These are phyloP conservation scores for Lasiosphaeris hirsuta DNA, from an alignment of 495 filamentous ascomycete genomes.

Conservation along the genomic window DNA sequence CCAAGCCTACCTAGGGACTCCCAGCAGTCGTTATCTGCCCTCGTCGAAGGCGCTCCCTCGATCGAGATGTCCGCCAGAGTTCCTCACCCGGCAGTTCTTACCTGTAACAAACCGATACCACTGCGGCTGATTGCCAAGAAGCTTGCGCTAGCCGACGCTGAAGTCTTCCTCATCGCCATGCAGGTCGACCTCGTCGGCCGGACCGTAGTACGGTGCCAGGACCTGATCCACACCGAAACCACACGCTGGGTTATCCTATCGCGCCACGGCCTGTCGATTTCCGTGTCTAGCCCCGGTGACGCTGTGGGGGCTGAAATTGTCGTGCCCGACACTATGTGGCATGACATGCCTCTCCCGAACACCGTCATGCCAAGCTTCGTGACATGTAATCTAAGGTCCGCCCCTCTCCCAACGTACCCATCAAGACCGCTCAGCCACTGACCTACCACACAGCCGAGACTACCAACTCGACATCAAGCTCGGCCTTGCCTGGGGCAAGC, in stretches of 20 bases:
- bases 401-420: background rate
- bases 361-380: slow-evolving; percentile 80
- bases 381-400: slow-evolving; percentile 74
- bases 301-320: slow-evolving; percentile 60
- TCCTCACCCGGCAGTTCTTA: slow-evolving; percentile 84
- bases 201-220: slow-evolving; percentile 73
- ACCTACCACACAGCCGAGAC: slow-evolving; percentile 40
- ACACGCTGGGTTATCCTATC: slow-evolving; percentile 68
- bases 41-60: slow-evolving; percentile 30
- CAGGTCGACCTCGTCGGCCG: slow-evolving; percentile 78
- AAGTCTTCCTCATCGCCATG: slow-evolving; percentile 70
- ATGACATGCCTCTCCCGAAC: slow-evolving; percentile 65
- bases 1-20: background rate
- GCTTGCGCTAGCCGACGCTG: slow-evolving; percentile 57
- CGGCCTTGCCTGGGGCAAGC: slow-evolving; percentile 58
- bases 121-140: slow-evolving; percentile 76
- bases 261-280: slow-evolving; percentile 60
- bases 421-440: background rate
- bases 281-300: slow-evolving; percentile 57
- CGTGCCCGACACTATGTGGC: slow-evolving; percentile 68
- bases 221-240: slow-evolving; percentile 60
- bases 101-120: slow-evolving; percentile 81
- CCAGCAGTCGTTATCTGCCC: slow-evolving; percentile 1
- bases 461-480: slow-evolving; percentile 83
- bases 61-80: slow-evolving; percentile 73